phyloP scores from a whole-genome alignment of 305 asterid species.

The Fraxinus floribunda region DNA sequence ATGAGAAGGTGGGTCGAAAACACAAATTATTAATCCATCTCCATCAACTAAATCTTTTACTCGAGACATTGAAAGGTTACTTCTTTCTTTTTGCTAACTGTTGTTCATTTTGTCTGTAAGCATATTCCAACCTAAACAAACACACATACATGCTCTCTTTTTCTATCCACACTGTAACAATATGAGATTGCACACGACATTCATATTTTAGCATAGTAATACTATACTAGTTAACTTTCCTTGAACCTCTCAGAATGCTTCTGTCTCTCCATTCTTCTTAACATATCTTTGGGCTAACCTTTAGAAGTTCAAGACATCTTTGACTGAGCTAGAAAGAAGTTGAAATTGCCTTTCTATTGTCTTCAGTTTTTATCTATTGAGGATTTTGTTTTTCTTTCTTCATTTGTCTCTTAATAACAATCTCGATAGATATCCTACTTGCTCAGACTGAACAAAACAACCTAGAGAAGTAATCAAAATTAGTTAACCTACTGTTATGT shows the following conservation, averaged over 20 bases:
- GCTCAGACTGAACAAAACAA: neutral
- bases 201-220: neutral
- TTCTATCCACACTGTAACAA: neutral
- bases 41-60: neutral
- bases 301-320: neutral
- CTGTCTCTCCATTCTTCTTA: neutral
- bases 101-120: neutral
- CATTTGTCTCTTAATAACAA: conserved; percentile 1
- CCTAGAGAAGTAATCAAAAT: neutral
- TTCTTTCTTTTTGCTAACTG: neutral
- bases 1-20: neutral
- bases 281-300: neutral
- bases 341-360: neutral
- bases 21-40: neutral
- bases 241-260: neutral
- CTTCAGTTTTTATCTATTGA: neutral
- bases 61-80: neutral
- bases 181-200: neutral
- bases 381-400: neutral
- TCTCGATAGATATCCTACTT: neutral
- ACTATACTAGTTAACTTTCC: neutral
- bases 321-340: neutral
- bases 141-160: neutral
- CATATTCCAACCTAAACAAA: neutral
- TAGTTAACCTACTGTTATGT: neutral